Base-by-base conservation (phyloP, 148 eudicot species). In the Silene uniflora region DNA sequence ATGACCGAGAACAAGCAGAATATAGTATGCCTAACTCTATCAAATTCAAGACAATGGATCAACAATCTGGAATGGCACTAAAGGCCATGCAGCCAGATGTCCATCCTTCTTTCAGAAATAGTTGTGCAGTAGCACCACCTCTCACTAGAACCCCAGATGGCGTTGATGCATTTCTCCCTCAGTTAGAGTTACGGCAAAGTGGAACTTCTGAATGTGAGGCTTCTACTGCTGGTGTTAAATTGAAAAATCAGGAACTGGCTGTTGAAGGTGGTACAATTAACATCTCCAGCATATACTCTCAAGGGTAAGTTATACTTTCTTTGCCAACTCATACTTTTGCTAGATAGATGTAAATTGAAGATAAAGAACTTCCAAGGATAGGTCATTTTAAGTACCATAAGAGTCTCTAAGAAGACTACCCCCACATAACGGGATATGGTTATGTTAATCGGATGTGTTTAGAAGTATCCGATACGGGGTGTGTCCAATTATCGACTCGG, bases 241-340 rank as follows among this genome's bases (percentile, higher is more conserved):
- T 82, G 77, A 86, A 87, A 84, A 88, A 87, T 67, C 86, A 86
- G 71, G 97, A 90, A 47, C 59, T 85, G 69, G 79, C 88, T 44
- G 81, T 88, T 77, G 97, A 90, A 83, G 91, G 96, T 69, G 98
- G 97, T 35, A 88, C 87, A 44, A 92, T 95, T 54, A 92, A 82
- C 86, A 88, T 95, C 75, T 95, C 98, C n/a, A 95, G 84, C 82
- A 76, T 81, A 63, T 95, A 95, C 65, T 95, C 98, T 54, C 91
- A 92, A 80, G 92, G 89, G 98, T 95, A 61, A 89, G 93, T 73
- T 2, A 21, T 6, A 72, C 76, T 67, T 25, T 69, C 24, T 75
- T 62, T 54, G 16, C 62, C 21, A 56, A 32, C 21, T 71, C 60
- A 3, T 21, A 22, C 19, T 8, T 67, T 42, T 67, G 24, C 44